Base-by-base conservation (phyloP, 768 basidiomycete species). In the Phanerodontia chrysosporium region DNA sequence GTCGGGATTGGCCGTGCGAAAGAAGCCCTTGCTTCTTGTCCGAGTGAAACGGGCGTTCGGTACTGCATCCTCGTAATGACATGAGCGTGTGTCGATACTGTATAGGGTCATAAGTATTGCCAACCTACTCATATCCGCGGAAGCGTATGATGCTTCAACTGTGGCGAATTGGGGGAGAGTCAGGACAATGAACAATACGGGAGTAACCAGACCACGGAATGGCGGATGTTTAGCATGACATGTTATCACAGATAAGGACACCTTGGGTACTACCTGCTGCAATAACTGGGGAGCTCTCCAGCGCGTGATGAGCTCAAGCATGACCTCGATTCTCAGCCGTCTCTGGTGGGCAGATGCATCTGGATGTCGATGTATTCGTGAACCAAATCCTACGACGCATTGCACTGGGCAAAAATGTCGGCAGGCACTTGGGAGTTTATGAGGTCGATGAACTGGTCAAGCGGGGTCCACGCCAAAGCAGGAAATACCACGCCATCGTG, bases 401-500 rank as follows among this genome's bases (percentile, higher is more conserved):
- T 61, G 58, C 73, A 73, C 28, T 48, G 55, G 32, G 55, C 58
- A 51, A 68, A 69, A 14, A 77, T 63, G 45, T 76, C 67, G 3
- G 57, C 57, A 0, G 78, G 78, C 51, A 79, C 71, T 27, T 75
- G 66, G 0, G 52, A 58, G 16, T 70, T 67, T 32, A 81, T 51
- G 44, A 70, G 49, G 6, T 46, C 60, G 27, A 76, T 70, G 59
- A 81, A 79, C 1, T 62, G 60, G 13, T 66, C 71, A 14, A 80
- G 51, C 2, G 51, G 57, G 0, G 73, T 60, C 79, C 79, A 80
- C 44, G 66, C 70, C 36, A 80, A 63, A 12, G 64, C 65, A 1
- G 58, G 59, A 9, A 78, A 74, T 1, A 74, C 73, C 1, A 72
- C 73, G 2, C 80, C 79, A 62, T 80, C 79, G 46, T 79, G 73